Percentiles rank a stretch among this genome's conserved stretches.
These are phyloP conservation scores for Fusarium equiseti DNA, from an alignment of 2,329 filamentous ascomycete species.

Conservation along the genomic window DNA sequence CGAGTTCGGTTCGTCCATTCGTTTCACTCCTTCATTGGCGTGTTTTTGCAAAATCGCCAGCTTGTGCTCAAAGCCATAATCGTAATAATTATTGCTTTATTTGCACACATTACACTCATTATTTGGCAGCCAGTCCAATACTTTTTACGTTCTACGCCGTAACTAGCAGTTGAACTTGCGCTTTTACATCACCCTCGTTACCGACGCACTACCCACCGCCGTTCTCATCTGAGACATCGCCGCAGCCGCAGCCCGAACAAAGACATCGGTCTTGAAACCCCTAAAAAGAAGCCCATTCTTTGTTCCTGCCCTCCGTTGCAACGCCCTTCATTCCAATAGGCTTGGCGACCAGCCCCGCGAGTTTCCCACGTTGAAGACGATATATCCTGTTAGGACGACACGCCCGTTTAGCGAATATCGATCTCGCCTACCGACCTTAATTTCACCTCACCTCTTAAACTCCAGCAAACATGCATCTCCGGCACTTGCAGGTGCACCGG, in stretches of 20 bases:
- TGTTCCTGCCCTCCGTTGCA: constrained; percentile 42
- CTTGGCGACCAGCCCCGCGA: constrained; percentile 36
- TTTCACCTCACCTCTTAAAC: neutral
- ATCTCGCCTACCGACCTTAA: neutral
- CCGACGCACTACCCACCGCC: constrained; percentile 3
- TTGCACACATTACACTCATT: constrained; percentile 28
- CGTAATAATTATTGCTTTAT: constrained; percentile 29
- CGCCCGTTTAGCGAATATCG: neutral
- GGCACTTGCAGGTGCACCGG: constrained; percentile 48
- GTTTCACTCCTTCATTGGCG: constrained; percentile 40
- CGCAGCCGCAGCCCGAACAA: constrained; percentile 34
- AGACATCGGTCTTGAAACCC: constrained; percentile 42
- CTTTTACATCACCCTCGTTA: constrained; percentile 24
- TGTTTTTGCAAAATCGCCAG: constrained; percentile 43
- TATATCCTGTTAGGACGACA: constrained; percentile 24
- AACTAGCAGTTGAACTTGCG: constrained; percentile 23
- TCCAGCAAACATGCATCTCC: constrained; percentile 48
- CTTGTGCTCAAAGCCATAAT: constrained; percentile 22
- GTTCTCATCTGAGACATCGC: constrained; percentile 45
- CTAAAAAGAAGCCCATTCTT: constrained; percentile 43
- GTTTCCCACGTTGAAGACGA: constrained; percentile 25
- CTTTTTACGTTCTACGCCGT: constrained; percentile 22
- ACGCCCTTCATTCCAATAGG: constrained; percentile 48
- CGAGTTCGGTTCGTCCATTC: constrained; percentile 48
- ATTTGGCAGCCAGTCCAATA: constrained; percentile 48